Evolutionary conservation across 192 early-diverging fungal genomes (phyloP), one percentile per base, ranked within the genome.

Genomic region (Coemansia sp.): DNA sequence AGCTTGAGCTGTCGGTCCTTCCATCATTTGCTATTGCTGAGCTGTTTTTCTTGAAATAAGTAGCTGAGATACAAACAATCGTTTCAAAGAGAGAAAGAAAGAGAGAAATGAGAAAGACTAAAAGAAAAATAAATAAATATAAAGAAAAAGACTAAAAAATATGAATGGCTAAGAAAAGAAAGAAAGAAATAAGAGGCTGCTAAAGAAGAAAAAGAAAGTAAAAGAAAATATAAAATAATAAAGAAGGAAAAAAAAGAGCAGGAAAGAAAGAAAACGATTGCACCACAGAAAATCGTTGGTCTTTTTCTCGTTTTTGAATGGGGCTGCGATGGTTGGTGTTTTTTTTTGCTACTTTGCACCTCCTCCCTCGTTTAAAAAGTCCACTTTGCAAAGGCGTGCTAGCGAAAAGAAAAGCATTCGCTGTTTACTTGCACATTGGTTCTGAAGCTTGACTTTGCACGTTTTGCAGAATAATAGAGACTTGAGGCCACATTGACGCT

Each of bases 1-100:
- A 26, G 26, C 26, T 26, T 26, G 49, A 15, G 67, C 61, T 60
- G 68, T 47, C 61, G 62, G 67, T 47, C 72, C 78, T 68, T 73
- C 78, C 76, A 75, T 76, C 69, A 73, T 73, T 69, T 72, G 69
- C 72, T 48, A 69, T 42, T 64, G 41, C 36, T 15, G 26, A 43
- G 46, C 54, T 22, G 43, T 42, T n/a, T 59, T 58, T 32, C 42
- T 63, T 58, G 49, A 49, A 40, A 56, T 41, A 32, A 46, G 41
- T 42, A 66, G 61, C 12, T 10, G 51, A 54, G 51, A 26, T 54
- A 54, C 51, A 26, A 57, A 52, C 22, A 46, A 63, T 36, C 60
- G 63, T 76, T 26, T 43, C 36, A 47, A 42, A 65, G 47, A 41
- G 48, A 62, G 49, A 65, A 45, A 54, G 72, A 54, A 61, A 72